Base-by-base conservation (phyloP, 73 alveolate genomes). In the Effrenium voratum region DNA sequence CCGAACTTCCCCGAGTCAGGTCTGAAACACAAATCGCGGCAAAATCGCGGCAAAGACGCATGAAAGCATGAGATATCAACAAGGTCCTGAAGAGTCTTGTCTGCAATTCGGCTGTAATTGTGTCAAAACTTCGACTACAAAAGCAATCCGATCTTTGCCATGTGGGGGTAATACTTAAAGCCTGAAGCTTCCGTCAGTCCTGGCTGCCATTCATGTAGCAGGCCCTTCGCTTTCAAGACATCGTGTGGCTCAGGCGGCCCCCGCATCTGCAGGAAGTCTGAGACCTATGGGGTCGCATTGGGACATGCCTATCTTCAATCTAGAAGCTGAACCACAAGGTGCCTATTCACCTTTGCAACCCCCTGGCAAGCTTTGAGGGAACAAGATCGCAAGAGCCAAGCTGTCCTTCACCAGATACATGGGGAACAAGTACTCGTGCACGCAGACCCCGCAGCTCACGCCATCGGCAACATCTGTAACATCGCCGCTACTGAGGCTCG, bases 221-320 rank as follows among this genome's bases (percentile, higher is more conserved):
- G 34, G 8, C 91, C 91, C 73, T 81, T 81, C 49, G 45, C 49
- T 28, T 47, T 46, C 70, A 81, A 32, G 49, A 81, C 49, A n/a
- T 81, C 68, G 73, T 81, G 91, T n/a, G 91, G 91, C 72, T 81
- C 91, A 6, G 91, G 91, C 15, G 91, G 70, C 26, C 91, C 91
- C 24, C 49, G 70, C 91, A 81, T 81, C 73, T 81, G 73, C 73
- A 81, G 40, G 41, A 81, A 81, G 49, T 81, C 91, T 5, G 91
- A 47, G 73, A 81, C 91, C 91, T 81, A 40, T n/a, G 15, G 10
- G 10, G 44, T 66, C 43, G 40, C 34, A 30, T n/a, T 16, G 16
- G 15, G 79, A 26, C 79, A 1, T 30, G 79, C 79, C n/a, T 2
- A 30, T 57, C 72, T 57, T 22, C 3, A 57, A 22, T 22, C 72